Evolutionary conservation across 768 basidiomycete species (phyloP).

Genomic region (Suillus fuscotomentosus): DNA sequence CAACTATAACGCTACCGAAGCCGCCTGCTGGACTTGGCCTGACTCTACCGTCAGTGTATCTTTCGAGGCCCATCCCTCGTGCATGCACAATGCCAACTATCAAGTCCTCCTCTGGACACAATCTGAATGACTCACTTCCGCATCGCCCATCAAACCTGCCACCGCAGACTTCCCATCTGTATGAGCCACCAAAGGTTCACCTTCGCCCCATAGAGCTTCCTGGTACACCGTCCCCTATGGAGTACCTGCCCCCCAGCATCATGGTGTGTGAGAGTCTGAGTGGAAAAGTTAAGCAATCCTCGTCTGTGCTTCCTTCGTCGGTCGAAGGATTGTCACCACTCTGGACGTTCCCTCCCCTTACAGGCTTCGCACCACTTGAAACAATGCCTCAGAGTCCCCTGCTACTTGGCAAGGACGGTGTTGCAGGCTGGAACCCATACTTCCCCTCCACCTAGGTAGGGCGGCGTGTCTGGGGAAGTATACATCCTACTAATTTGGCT

Average conservation of each 20-base stretch:
- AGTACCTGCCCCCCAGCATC: slow-evolving; percentile 11
- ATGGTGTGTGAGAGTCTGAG: neutral
- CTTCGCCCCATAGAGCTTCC: neutral
- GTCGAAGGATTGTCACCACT: neutral
- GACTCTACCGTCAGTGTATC: slow-evolving; percentile 24
- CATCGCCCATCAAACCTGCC: neutral
- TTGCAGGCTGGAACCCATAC: neutral
- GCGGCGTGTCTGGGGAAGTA: neutral
- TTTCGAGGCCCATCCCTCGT: slow-evolving; percentile 10
- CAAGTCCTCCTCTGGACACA: neutral
- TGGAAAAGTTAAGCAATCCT: neutral
- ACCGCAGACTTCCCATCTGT: neutral
- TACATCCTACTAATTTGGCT: neutral
- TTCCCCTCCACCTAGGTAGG: neutral
- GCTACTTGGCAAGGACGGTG: neutral
- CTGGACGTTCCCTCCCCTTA: neutral
- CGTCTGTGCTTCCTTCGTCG: neutral
- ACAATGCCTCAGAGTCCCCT: neutral
- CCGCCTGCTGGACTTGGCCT: slow-evolving; percentile 23
- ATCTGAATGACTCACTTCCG: slow-evolving; percentile 6
- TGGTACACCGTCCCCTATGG: slow-evolving; percentile 20
- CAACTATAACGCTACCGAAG: slow-evolving; percentile 4
- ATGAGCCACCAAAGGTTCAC: neutral
- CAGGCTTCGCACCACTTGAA: neutral
- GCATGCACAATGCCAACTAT: slow-evolving; percentile 18